Conservation (phyloP, 495 filamentous ascomycete genomes). For the Penicillium chermesinum region DNA sequence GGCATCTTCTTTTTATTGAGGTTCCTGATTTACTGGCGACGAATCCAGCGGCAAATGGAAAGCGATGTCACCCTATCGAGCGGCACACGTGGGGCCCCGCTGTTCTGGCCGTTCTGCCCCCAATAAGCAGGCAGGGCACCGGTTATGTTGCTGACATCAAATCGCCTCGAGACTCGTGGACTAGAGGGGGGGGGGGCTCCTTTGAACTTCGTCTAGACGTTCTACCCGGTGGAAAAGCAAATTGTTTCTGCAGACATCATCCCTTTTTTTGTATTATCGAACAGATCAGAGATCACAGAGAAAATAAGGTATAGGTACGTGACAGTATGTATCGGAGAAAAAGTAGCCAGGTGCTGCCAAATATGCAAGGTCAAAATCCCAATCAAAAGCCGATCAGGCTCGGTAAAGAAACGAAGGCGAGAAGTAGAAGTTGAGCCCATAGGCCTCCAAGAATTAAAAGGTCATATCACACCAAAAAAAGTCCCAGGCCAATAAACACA, state of each 20-base stretch:
- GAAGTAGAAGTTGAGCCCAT: conserved; percentile 12
- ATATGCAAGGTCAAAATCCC: conserved; percentile 24
- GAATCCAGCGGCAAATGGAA: neutral
- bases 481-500: conserved; percentile 29
- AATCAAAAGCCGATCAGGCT: conserved; percentile 10
- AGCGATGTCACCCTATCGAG: conserved; percentile 10
- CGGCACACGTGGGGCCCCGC: conserved; percentile 7
- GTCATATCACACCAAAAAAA: conserved; percentile 22
- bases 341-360: conserved; percentile 21
- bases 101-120: neutral
- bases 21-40: neutral
- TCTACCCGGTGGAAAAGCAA: neutral
- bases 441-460: conserved; percentile 21
- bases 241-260: neutral
- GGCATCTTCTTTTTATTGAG: conserved; percentile 5
- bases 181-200: no score
- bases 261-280: conserved; percentile 6
- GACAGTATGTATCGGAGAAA: conserved; percentile 18
- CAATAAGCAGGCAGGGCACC: no score
- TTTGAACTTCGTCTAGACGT: neutral
- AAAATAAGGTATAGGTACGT: conserved; percentile 14
- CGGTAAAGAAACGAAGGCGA: conserved; percentile 7
- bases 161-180: no score
- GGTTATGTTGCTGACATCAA: no score
- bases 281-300: conserved; percentile 4